Evolutionary conservation across 768 basidiomycete species (phyloP), one percentile per base, ranked within the genome.

Genomic region (Auricularia sp.): DNA sequence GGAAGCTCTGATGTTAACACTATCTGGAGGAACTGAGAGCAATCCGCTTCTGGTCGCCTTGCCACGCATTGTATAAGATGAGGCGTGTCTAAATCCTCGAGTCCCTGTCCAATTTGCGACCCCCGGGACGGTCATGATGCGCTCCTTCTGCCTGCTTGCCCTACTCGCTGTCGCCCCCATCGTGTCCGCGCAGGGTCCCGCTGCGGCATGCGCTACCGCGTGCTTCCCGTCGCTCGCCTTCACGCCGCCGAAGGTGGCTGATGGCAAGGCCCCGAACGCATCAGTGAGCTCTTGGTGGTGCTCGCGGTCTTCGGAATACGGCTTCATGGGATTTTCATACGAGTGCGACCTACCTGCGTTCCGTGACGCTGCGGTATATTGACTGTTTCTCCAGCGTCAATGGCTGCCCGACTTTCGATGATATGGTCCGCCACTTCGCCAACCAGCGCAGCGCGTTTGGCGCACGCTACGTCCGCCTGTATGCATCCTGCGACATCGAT

Each of bases 391-490:
- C 5, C 23, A 59, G 56, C 29, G 34, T 59, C 7, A 59, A 29
- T 18, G 56, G 29, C 29, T 59, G 56, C 56, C 56, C 56, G 56
- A 33, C 23, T 6, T 59, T 29, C 56, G 23, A 59, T 29, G 56
- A 59, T 8, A 59, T 59, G 56, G 29, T 59, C 23, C 56, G 56
- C 5, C 56, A 66, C 23, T 66, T 66, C 60, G 61, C n/a, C 8
- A n/a, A 35, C 58, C 64, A 64, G 63, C 51, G 62, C 21, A 16
- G 29, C 18, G 34, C 42, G n/a, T 66, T 61, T 51, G 42, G 43
- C 14, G 66, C 66, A 3, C 66, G 66, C 60, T 66, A 66, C 61
- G 66, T 66, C 16, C 66, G 66, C 6, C 29, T 64, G 33, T 66
- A 66, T 59, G 54, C 63, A 35, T 14, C 42, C 4, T 66, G 66